Evolutionary conservation across 192 early-diverging fungal genomes (phyloP), one percentile per base, ranked within the genome.

Genomic region (Umbelopsis ramanniana): DNA sequence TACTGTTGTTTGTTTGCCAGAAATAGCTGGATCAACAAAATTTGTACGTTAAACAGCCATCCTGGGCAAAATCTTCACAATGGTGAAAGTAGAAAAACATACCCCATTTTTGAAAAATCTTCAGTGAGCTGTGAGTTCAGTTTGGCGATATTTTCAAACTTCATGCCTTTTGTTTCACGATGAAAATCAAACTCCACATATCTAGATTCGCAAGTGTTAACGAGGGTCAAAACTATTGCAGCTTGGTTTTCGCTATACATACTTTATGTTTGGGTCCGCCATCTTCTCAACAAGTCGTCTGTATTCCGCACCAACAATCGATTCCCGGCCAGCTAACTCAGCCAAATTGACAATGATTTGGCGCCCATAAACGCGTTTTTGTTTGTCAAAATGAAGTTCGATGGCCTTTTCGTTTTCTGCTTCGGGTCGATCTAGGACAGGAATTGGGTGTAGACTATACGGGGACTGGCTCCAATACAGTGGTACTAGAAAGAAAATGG

Each of bases 131-230:
- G 88, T 14, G 84, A 86, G 6, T 94, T 83, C 0, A 98, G 83
- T 15, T 90, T 83, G n/a, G 87, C 82, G 23, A 98, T 92, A 35
- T 91, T 94, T 73, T 97, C 91, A 84, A 90, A 97, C 45, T 86
- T 89, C 94, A 97, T 95, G 19, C 95, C 95, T 40, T 89, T 89
- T 71, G 93, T 94, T 77, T 98, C 91, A 38, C 91, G 78, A 71
- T 98, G 97, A 79, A 98, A 98, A 78, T 98, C 97, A 80, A 96
- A 98, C 46, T 95, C 93, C 21, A 94, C 85, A 74, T 97, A 94
- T 74, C 83, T 87, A 71, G 12, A 67, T n/a, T 19, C 11, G 14
- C 17, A 74, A 50, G 12, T 35, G 17, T 48, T 60, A 40, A 45
- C 46, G 29, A 69, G n/a, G 29, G 14, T 9, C 48, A 24, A 9